Evolutionary conservation across 2,329 filamentous ascomycete species (phyloP).

Genomic region (Diaporthe vaccinii): DNA sequence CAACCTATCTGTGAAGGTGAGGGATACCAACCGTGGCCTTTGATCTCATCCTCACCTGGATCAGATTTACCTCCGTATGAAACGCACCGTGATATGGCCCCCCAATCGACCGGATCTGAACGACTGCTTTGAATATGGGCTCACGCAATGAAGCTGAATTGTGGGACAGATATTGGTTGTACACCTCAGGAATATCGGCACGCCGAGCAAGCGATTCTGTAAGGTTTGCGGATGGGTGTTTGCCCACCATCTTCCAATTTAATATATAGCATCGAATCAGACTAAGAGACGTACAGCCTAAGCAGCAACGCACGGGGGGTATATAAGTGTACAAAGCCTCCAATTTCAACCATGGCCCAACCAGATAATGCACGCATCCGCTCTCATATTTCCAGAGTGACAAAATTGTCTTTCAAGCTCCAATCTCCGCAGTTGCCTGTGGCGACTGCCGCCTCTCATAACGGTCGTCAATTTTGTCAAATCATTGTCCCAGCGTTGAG

Average conservation of each 20-base stretch:
- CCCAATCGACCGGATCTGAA: too few relatives aligned
- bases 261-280: background rate
- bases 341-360: conserved; percentile 3
- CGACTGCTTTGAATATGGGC: background rate
- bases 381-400: background rate
- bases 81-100: background rate
- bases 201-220: background rate
- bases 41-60: background rate
- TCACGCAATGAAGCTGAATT: background rate
- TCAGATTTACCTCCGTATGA: background rate
- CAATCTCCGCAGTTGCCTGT: background rate
- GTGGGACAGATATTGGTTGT: background rate
- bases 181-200: background rate
- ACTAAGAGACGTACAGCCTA: conserved; percentile 8
- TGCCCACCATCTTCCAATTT: conserved; percentile 5
- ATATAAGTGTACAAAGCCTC: conserved; percentile 42
- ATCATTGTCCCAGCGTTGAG: conserved; percentile 55
- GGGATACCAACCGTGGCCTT: too few relatives aligned
- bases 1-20: background rate
- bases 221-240: background rate
- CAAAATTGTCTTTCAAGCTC: background rate
- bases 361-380: background rate
- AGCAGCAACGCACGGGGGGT: conserved; percentile 43
- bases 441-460: background rate
- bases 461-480: conserved; percentile 47